Conservation (phyloP, 805 yeast genomes). For the Vanderwaltozyma yarrowii region DNA sequence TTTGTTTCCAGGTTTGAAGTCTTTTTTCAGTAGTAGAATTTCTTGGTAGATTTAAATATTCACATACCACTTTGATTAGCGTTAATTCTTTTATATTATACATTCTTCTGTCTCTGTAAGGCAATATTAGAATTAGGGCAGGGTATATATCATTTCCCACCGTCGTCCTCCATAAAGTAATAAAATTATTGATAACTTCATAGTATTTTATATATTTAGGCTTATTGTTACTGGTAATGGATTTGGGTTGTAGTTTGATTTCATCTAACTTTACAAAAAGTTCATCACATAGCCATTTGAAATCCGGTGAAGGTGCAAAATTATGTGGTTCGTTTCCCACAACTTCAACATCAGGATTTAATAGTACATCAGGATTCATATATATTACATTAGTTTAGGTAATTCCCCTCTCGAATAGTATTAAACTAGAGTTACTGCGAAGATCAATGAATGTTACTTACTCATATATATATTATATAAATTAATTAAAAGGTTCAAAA, state of each 20-base stretch:
- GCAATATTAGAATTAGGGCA: conserved; percentile 49
- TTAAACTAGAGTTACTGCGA: no score
- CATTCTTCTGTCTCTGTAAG: conserved; percentile 51
- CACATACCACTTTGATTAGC: conserved; percentile 41
- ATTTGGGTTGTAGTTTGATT: conserved; percentile 9
- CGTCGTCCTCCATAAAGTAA: conserved; percentile 39
- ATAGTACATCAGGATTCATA: no score
- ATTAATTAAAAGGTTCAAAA: no score
- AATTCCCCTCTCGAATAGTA: no score
- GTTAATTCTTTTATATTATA: conserved; percentile 57
- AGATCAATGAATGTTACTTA: no score
- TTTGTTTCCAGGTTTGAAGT: conserved; percentile 38
- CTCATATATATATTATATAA: no score
- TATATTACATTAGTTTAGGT: no score
- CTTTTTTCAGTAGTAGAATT: conserved; percentile 50
- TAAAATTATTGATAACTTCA: conserved; percentile 31
- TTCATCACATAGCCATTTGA: conserved; percentile 30
- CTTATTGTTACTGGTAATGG: conserved; percentile 6
- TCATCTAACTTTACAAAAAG: conserved; percentile 23
- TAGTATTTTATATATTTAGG: conserved; percentile 15
- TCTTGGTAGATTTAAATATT: conserved; percentile 48
- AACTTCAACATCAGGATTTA: no score
- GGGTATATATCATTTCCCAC: conserved; percentile 63
- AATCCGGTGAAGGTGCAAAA: conserved; percentile 30
- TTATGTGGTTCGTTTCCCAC: conserved; percentile 10